Percentiles rank a stretch among this genome's conserved stretches.
Evolutionary conservation across 495 filamentous ascomycete genomes (phyloP).

Genomic region (Choiromyces venosus): DNA sequence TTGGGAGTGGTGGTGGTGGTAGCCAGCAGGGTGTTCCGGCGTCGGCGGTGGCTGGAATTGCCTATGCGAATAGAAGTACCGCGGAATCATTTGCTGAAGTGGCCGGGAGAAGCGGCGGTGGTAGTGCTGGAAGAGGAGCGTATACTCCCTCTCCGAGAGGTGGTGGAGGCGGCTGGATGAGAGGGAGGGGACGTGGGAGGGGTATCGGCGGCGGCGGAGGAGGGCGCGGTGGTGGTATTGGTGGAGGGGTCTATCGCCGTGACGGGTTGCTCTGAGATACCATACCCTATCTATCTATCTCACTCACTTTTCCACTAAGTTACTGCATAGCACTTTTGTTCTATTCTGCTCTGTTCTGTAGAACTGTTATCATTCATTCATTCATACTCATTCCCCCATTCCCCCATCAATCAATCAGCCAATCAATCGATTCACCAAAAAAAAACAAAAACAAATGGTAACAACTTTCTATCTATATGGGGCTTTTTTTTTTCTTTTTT

Average conservation of each 20-base stretch:
- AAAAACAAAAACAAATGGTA: too few relatives aligned
- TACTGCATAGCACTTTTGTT: not conserved
- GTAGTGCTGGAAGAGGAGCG: not conserved
- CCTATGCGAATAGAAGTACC: not conserved
- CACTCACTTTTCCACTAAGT: slow-evolving; percentile 7
- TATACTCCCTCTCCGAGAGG: not conserved
- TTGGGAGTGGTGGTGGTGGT: not conserved
- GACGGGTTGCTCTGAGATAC: not conserved
- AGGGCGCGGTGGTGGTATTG: not conserved
- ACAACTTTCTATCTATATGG: not conserved
- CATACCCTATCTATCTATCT: slow-evolving; percentile 1
- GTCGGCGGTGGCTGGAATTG: not conserved
- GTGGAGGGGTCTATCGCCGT: not conserved
- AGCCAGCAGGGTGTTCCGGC: not conserved
- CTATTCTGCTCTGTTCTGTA: too few relatives aligned
- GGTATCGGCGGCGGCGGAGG: not conserved
- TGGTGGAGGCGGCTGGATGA: not conserved
- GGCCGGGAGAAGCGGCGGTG: not conserved
- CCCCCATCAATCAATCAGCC: too few relatives aligned
- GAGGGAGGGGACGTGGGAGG: slow-evolving; percentile 18
- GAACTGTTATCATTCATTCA: not conserved
- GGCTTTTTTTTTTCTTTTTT: not conserved
- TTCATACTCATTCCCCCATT: too few relatives aligned
- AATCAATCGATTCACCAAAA: not conserved
- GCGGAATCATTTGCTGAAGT: not conserved